Conservation (phyloP, 2,329 filamentous ascomycete species). For the Coniochaeta prunicola region DNA sequence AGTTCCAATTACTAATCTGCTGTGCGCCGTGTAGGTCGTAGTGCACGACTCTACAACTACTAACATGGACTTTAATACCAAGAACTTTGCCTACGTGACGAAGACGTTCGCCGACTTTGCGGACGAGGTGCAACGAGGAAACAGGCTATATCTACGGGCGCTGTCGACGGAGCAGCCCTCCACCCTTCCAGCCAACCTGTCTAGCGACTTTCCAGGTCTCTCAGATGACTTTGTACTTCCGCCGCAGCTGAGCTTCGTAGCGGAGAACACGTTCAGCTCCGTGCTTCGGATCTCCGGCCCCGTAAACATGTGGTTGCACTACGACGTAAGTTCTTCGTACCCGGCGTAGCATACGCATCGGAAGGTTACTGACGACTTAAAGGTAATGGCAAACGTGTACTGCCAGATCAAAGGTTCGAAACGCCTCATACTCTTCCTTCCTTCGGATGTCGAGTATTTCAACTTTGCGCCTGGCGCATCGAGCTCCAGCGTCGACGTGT, state of each 20-base stretch:
- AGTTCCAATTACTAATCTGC: background rate
- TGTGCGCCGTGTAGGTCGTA: constrained; percentile 45
- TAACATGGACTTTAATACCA: constrained; percentile 72
- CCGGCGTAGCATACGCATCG: background rate
- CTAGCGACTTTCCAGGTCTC: constrained; percentile 63
- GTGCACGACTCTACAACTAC: constrained; percentile 62
- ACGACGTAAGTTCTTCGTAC: constrained; percentile 49
- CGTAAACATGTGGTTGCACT: constrained; percentile 85
- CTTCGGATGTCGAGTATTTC: constrained; percentile 62
- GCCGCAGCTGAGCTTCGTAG: constrained; percentile 47
- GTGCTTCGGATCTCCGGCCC: constrained; percentile 72
- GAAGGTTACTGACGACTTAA: constrained; percentile 3
- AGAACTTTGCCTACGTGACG: constrained; percentile 74
- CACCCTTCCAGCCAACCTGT: constrained; percentile 61
- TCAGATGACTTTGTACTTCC: constrained; percentile 66
- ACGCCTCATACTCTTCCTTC: constrained; percentile 69
- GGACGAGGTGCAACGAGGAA: constrained; percentile 48
- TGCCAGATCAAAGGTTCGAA: constrained; percentile 73
- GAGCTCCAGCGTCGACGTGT: constrained; percentile 70
- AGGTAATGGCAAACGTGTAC: constrained; percentile 83
- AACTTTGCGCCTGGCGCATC: constrained; percentile 70
- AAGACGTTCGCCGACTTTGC: constrained; percentile 63
- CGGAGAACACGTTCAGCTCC: constrained; percentile 65
- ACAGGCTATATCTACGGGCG: constrained; percentile 69
- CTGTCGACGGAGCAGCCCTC: constrained; percentile 63